Conservation (phyloP, 1,139 yeast species). For the Candida sojae region DNA sequence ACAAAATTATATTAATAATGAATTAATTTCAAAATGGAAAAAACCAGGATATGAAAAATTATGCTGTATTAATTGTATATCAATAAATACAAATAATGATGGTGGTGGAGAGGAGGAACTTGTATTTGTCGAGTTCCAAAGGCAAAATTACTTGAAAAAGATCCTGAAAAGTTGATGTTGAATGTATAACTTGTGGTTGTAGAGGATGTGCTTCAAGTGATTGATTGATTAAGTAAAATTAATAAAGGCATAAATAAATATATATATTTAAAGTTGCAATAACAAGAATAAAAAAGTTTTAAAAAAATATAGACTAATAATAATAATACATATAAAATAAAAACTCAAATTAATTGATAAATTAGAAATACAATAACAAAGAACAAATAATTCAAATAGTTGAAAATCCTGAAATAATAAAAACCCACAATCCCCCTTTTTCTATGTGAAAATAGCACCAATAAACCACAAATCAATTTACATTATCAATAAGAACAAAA, state of each 20-base stretch:
- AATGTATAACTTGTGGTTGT: slow-evolving; percentile 89
- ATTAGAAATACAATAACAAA: not conserved
- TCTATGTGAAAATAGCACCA: too few species aligned
- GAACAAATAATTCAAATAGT: too few species aligned
- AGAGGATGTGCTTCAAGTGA: slow-evolving; percentile 86
- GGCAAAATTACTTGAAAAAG: slow-evolving; percentile 43
- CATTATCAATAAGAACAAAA: not conserved
- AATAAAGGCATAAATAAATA: not conserved
- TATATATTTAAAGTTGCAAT: not conserved
- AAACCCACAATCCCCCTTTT: too few species aligned
- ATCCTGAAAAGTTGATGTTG: slow-evolving; percentile 29
- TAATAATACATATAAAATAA: not conserved
- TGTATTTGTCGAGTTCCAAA: slow-evolving; percentile 90
- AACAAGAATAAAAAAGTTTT: not conserved
- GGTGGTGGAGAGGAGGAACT: slow-evolving; percentile 51
- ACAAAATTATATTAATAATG: slow-evolving; percentile 67
- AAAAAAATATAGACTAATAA: not conserved
- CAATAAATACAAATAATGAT: slow-evolving; percentile 49
- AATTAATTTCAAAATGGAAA: slow-evolving; percentile 87
- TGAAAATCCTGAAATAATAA: too few species aligned
- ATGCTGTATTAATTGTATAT: slow-evolving; percentile 80
- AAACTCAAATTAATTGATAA: not conserved
- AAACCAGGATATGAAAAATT: slow-evolving; percentile 86
- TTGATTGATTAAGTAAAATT: slow-evolving; percentile 27
- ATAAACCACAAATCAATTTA: too few species aligned